These are phyloP conservation scores for Hyaloperonospora arabidopsidis DNA, from an alignment of 352 stramenopile species.

Conservation along the genomic window DNA sequence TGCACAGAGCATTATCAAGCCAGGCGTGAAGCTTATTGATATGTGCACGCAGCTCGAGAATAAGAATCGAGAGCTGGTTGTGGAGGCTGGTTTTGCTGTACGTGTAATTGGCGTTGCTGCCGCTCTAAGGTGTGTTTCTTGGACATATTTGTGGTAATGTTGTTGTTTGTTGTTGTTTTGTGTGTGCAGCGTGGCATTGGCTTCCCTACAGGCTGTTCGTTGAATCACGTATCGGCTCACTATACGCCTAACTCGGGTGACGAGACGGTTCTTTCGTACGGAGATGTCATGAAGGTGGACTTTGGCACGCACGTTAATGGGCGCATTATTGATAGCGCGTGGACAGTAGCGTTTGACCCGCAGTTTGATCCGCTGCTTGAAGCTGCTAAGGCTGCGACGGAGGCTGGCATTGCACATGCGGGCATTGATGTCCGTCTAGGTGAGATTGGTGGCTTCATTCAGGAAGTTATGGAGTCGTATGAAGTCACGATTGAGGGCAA, in stretches of 20 bases:
- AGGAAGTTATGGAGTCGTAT: slow-evolving; percentile 25
- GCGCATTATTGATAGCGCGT: slow-evolving; percentile 96
- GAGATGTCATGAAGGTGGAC: slow-evolving; percentile 97
- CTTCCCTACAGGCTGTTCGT: slow-evolving; percentile 89
- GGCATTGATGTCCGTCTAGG: slow-evolving; percentile 92
- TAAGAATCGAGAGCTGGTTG: slow-evolving; percentile 92
- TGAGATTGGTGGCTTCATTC: slow-evolving; percentile 19
- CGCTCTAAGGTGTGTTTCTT: neutral
- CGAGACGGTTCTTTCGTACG: slow-evolving; percentile 89
- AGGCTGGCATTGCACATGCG: slow-evolving; percentile 87
- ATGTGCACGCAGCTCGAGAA: slow-evolving; percentile 95
- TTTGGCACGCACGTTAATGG: slow-evolving; percentile 97
- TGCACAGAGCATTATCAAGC: slow-evolving; percentile 94
- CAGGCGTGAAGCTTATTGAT: slow-evolving; percentile 92
- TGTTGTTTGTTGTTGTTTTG: slow-evolving; percentile 11
- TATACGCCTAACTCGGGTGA: slow-evolving; percentile 97
- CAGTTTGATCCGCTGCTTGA: slow-evolving; percentile 90
- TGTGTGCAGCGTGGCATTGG: slow-evolving; percentile 25
- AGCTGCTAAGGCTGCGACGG: slow-evolving; percentile 90
- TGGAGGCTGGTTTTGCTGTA: slow-evolving; percentile 86
- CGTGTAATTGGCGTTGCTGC: slow-evolving; percentile 13
- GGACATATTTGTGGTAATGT: neutral
- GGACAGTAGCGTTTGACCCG: slow-evolving; percentile 93
- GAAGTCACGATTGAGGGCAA: slow-evolving; percentile 94
- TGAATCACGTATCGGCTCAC: slow-evolving; percentile 97